A percentile compares a stretch with the other conserved stretches of the same genome.
Evolutionary conservation across 1,284 basidiomycete genomes (phyloP).

Genomic region (Flammula alnicola): DNA sequence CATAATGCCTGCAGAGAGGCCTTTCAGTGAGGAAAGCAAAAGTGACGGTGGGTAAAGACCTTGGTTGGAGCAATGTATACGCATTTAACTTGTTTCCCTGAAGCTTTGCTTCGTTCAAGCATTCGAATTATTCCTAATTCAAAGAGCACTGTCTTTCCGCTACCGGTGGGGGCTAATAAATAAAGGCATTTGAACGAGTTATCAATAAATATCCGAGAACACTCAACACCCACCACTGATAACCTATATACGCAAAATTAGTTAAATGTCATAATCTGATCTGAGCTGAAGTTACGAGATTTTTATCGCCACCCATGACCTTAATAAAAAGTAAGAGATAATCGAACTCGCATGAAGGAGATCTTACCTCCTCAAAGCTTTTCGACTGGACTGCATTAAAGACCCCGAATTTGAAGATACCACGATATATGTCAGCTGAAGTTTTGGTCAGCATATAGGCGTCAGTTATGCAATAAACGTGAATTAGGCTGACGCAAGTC

Average conservation of each 20-base stretch:
- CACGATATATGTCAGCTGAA: conserved; percentile 80
- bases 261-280: background rate
- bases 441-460: conserved; percentile 8
- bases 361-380: conserved; percentile 75
- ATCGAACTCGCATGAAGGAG: background rate
- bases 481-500: conserved; percentile 60
- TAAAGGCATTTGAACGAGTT: background rate
- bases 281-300: conserved; percentile 57
- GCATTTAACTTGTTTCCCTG: conserved; percentile 58
- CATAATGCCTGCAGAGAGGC: conserved; percentile 74
- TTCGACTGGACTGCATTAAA: conserved; percentile 91
- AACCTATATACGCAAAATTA: conserved; percentile 49
- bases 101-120: conserved; percentile 52
- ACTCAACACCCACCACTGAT: conserved; percentile 64
- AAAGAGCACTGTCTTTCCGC: conserved; percentile 93
- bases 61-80: conserved; percentile 97
- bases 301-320: conserved; percentile 73
- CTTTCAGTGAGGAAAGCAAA: conserved; percentile 3
- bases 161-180: conserved; percentile 82
- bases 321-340: conserved; percentile 33
- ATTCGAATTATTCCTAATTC: conserved; percentile 88
- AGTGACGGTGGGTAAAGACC: conserved; percentile 42
- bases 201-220: background rate
- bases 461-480: background rate
- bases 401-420: conserved; percentile 83